Percentiles rank a stretch among this genome's conserved stretches.
Conservation (phyloP, 305 asterid species). For the Rubia balearica region DNA sequence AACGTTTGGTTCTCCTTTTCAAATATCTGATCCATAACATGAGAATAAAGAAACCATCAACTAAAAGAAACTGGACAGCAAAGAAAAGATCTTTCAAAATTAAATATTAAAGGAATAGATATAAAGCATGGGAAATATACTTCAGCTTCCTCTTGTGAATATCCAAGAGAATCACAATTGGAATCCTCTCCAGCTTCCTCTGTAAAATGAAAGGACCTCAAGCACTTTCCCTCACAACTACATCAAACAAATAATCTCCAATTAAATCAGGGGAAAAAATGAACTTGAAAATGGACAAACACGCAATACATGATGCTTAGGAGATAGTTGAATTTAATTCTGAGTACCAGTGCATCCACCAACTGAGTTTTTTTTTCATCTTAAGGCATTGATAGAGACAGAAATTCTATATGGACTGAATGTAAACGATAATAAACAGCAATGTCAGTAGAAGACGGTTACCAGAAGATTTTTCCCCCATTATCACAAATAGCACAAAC, state of each 20-base stretch:
- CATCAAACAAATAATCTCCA: slow-evolving; percentile 5
- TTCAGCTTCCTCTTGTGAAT: slow-evolving; percentile 38
- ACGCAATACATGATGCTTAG: neutral
- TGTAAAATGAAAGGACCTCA: slow-evolving; percentile 85
- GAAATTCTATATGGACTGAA: neutral
- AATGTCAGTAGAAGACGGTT: slow-evolving; percentile 16
- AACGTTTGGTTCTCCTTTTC: slow-evolving; percentile 9
- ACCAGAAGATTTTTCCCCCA: slow-evolving; percentile 60
- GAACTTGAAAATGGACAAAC: neutral
- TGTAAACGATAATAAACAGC: neutral
- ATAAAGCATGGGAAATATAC: slow-evolving; percentile 31
- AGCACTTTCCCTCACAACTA: slow-evolving; percentile 88
- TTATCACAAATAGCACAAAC: slow-evolving; percentile 81
- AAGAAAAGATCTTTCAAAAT: slow-evolving; percentile 7
- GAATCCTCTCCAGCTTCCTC: slow-evolving; percentile 50
- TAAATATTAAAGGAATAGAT: slow-evolving; percentile 1
- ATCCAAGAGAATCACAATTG: slow-evolving; percentile 53
- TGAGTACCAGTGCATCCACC: neutral
- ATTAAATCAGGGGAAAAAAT: neutral
- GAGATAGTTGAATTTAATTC: neutral
- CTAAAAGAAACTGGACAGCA: slow-evolving; percentile 19
- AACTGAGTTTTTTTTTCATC: neutral
- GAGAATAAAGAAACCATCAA: slow-evolving; percentile 22
- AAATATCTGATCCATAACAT: slow-evolving; percentile 1
- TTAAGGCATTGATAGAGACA: neutral